phyloP scores from a whole-genome alignment of 176 grass and related monocot species.

The Aegilops tauschii region DNA sequence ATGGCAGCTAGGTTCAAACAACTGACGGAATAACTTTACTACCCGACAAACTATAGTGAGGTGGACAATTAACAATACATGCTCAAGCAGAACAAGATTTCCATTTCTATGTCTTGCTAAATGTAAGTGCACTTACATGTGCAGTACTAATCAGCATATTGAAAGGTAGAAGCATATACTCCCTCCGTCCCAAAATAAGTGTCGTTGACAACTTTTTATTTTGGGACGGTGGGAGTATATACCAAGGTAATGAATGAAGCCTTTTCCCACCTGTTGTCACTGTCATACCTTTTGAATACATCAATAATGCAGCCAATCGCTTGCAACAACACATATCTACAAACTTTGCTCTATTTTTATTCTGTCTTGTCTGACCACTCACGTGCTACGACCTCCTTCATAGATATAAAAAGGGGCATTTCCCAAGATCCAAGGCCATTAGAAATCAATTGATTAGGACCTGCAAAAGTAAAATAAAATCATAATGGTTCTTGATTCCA shows the following conservation, averaged over 20 bases:
- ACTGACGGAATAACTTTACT: not conserved
- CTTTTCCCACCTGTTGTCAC: too few species aligned
- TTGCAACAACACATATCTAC: not conserved
- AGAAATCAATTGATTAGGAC: not conserved
- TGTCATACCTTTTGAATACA: not conserved
- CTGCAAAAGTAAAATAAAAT: not conserved
- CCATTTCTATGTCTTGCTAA: too few species aligned
- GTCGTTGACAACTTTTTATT: too few species aligned
- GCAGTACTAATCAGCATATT: too few species aligned
- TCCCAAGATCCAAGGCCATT: not conserved
- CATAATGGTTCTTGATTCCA: not conserved
- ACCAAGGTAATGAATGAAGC: too few species aligned
- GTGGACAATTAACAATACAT: too few species aligned
- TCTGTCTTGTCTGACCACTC: not conserved
- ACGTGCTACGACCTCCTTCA: not conserved
- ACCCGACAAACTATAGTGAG: not conserved
- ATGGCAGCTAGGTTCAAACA: not conserved
- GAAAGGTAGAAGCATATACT: too few species aligned
- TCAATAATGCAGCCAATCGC: not conserved
- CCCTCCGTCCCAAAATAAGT: too few species aligned
- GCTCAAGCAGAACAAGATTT: too few species aligned
- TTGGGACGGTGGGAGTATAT: too few species aligned
- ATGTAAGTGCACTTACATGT: too few species aligned
- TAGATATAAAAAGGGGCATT: not conserved
- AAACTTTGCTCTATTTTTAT: not conserved